Conservation (phyloP, 2,329 filamentous ascomycete genomes). For the Aspergillus fischeri region DNA sequence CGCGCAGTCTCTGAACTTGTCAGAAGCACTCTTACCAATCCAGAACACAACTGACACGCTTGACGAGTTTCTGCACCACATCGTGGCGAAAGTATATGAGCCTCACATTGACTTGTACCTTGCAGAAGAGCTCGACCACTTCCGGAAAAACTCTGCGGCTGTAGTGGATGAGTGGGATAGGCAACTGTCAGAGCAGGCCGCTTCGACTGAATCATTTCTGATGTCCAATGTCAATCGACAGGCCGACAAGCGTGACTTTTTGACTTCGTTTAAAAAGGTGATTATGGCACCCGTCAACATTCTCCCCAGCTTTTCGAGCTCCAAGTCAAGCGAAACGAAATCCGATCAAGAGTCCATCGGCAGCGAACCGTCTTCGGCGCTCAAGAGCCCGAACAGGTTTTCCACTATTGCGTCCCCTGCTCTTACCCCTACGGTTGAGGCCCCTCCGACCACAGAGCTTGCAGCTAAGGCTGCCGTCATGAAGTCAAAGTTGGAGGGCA, state of each 20-base stretch:
- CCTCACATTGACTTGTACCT: slow-evolving; percentile 92
- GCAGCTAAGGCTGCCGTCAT: slow-evolving; percentile 97
- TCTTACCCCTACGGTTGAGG: slow-evolving; percentile 51
- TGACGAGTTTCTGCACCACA: slow-evolving; percentile 60
- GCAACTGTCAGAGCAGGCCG: slow-evolving; percentile 85
- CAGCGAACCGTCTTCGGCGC: slow-evolving; percentile 14
- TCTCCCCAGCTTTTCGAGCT: slow-evolving; percentile 65
- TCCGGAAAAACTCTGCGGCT: slow-evolving; percentile 69
- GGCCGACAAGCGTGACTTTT: slow-evolving; percentile 92
- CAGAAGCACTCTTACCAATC: slow-evolving; percentile 65
- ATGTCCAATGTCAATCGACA: slow-evolving; percentile 94
- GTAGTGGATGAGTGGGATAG: slow-evolving; percentile 87
- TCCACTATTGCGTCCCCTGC: slow-evolving; percentile 34
- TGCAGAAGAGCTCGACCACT: slow-evolving; percentile 83
- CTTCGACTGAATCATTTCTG: slow-evolving; percentile 84
- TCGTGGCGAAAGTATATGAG: slow-evolving; percentile 74
- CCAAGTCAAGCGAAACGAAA: slow-evolving; percentile 49
- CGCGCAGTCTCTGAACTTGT: slow-evolving; percentile 76
- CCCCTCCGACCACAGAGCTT: slow-evolving; percentile 75
- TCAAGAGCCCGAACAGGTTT: slow-evolving; percentile 34
- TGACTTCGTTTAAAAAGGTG: slow-evolving; percentile 96
- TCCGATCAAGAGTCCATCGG: slow-evolving; percentile 17
- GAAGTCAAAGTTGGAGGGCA: slow-evolving; percentile 89
- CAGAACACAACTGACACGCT: slow-evolving; percentile 57
- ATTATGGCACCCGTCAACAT: slow-evolving; percentile 98